A percentile compares a stretch with the other conserved stretches of the same genome.
phyloP scores from a whole-genome alignment of 1,284 basidiomycete species.

The Trichosporon sp. region DNA sequence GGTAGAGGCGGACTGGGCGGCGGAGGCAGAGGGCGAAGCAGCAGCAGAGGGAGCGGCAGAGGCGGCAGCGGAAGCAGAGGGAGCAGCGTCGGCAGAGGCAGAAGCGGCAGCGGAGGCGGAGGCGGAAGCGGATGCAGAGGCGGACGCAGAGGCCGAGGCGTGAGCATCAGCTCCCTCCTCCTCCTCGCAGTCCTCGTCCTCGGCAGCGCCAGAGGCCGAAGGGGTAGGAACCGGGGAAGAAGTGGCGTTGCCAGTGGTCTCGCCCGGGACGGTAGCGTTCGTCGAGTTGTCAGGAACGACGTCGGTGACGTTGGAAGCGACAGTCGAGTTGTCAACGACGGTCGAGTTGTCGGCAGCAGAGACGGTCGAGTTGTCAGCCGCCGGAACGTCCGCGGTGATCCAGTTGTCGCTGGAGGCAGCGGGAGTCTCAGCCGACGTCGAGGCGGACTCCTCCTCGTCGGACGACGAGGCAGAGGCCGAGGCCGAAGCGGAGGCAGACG shows the following conservation, averaged over 20 bases:
- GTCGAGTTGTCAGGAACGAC: too few relatives aligned
- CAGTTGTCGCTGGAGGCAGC: background rate
- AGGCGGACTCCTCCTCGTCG: background rate
- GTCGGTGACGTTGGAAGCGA: background rate
- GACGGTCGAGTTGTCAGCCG: background rate
- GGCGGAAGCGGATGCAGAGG: background rate
- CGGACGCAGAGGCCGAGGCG: background rate
- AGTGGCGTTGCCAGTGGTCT: background rate
- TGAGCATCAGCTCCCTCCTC: constrained; percentile 7
- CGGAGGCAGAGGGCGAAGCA: background rate
- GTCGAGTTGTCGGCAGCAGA: background rate
- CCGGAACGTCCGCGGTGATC: background rate
- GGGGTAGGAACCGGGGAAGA: background rate
- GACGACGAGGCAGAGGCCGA: background rate
- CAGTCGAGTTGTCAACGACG: background rate
- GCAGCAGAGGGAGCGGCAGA: background rate
- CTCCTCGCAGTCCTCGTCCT: constrained; percentile 9
- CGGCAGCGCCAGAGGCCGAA: background rate
- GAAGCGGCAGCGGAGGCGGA: background rate
- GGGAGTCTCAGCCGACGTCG: background rate
- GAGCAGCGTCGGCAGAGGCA: background rate
- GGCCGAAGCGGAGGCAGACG: background rate
- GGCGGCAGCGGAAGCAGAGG: constrained; percentile 25
- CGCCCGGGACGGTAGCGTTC: background rate
- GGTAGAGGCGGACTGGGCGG: background rate